Evolutionary conservation across 1,139 yeast species (phyloP), one percentile per base, ranked within the genome.

Genomic region (Pichia sp.): DNA sequence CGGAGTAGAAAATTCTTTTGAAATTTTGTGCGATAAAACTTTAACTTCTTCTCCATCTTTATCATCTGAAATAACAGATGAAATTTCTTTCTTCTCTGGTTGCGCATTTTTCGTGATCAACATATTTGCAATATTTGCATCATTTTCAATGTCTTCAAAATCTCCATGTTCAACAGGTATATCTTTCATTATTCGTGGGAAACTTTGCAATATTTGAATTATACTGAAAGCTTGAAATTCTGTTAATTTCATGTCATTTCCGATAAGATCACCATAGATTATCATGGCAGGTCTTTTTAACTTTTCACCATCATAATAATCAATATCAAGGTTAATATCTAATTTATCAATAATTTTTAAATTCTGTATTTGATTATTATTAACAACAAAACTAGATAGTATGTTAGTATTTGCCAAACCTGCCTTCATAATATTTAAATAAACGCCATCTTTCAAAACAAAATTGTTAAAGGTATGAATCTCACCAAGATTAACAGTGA

Each of bases 401-500:
- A 90, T 64, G 46, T 74, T 76, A 9, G 90, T 80, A 39, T 87
- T 80, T 35, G 92, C 69, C 24, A 94, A 69, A 1, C 96, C 95
- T 9, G 87, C 74, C 12, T 69, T 60, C 20, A 82, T 76, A 12
- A 73, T 60, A 53, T 83, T 82, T 40, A 80, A 67, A 30, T 46
- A 34, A 8, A 12, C 20, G 3, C 36, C 55, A 6, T 59, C 56
- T 7, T 60, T 52, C 6, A 57, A 56, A 3, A 59, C 56, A 57
- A 87, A 87, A 11, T 65, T 64, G 61, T 90, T 92, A 4, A 73
- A 68, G 25, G 90, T 79, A 56, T 75, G 84, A 10, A 92, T 67
- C 60, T 92, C 96, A 51, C 99, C 99, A 46, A 90, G 69, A 55
- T 86, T 79, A 6, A 86, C 78, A 1, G 83, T 79, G 26, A 92